Evolutionary conservation across 1,284 basidiomycete species (phyloP).

Genomic region (Rhodotorula sp.): DNA sequence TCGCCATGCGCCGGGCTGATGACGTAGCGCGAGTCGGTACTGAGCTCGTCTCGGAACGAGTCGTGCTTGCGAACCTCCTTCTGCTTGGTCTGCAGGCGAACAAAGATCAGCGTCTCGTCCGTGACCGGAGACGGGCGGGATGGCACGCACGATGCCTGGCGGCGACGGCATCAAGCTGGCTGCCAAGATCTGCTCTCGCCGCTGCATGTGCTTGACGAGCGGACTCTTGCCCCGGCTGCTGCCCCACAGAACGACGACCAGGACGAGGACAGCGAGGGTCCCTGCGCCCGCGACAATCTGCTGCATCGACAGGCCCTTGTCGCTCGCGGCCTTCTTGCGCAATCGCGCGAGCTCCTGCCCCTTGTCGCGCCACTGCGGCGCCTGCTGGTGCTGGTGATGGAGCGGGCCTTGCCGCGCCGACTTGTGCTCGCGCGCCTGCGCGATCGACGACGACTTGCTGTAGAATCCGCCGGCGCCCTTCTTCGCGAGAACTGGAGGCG

Average conservation of each 20-base stretch:
- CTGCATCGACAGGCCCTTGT: conserved; percentile 11
- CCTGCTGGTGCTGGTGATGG: neutral
- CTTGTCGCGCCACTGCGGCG: conserved; percentile 33
- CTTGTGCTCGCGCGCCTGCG: conserved; percentile 18
- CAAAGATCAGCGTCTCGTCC: neutral
- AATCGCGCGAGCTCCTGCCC: conserved; percentile 27
- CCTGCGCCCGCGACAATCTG: conserved; percentile 20
- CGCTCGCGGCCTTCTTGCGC: conserved; percentile 17
- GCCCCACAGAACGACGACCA: conserved; percentile 21
- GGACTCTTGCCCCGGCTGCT: conserved; percentile 12
- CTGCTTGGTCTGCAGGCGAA: neutral
- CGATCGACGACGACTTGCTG: conserved; percentile 34
- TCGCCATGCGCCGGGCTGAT: conserved; percentile 34
- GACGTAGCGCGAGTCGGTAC: conserved; percentile 26
- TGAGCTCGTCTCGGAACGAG: conserved; percentile 38
- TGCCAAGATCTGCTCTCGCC: conserved; percentile 24
- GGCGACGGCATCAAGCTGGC: conserved; percentile 17
- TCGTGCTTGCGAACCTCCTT: conserved; percentile 13
- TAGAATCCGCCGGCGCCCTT: conserved; percentile 17
- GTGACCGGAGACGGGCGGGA: neutral
- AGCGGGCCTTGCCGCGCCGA: neutral
- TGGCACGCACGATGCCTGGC: conserved; percentile 6
- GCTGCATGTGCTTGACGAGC: conserved; percentile 30
- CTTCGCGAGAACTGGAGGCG: neutral
- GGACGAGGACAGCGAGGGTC: conserved; percentile 14